These are phyloP conservation scores for Takakia lepidozioides DNA, from an alignment of 225 moss, liverwort and hornwort species.

Conservation along the genomic window DNA sequence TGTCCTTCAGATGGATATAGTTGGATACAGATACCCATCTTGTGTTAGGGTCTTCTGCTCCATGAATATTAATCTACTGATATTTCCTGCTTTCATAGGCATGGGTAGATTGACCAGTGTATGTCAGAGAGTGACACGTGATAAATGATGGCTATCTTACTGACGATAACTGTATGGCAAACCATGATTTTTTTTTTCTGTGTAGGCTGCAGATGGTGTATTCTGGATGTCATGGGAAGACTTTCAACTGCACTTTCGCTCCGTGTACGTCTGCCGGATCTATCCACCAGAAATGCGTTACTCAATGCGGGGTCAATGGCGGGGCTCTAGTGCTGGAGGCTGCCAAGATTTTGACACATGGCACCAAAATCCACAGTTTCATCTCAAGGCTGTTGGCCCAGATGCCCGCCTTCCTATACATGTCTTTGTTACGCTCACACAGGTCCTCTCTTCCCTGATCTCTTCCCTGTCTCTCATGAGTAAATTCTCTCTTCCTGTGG, in stretches of 20 bases:
- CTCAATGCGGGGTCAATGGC: slow-evolving; percentile 95
- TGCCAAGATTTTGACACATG: slow-evolving; percentile 98
- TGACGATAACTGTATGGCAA: too few relatives aligned
- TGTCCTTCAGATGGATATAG: too few relatives aligned
- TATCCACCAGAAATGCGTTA: slow-evolving; percentile 98
- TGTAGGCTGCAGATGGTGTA: slow-evolving; percentile 94
- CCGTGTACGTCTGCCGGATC: slow-evolving; percentile 94
- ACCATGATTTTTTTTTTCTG: too few relatives aligned
- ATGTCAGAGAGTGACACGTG: too few relatives aligned
- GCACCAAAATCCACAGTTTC: slow-evolving; percentile 96
- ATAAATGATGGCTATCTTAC: too few relatives aligned
- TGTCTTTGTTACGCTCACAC: slow-evolving; percentile 97
- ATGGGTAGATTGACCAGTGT: too few relatives aligned
- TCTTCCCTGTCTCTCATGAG: too few relatives aligned
- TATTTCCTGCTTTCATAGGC: too few relatives aligned
- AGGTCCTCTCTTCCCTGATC: slow-evolving; percentile 35
- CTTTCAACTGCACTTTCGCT: slow-evolving; percentile 97
- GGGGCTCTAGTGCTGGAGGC: slow-evolving; percentile 88
- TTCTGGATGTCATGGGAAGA: slow-evolving; percentile 99
- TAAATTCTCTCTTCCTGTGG: too few relatives aligned
- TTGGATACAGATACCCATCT: too few relatives aligned
- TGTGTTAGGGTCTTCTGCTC: too few relatives aligned
- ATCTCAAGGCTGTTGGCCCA: slow-evolving; percentile 84
- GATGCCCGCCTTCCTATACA: slow-evolving; percentile 92
- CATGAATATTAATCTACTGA: too few relatives aligned